These are phyloP conservation scores for Pseudomonodictys pantanalensis DNA, from an alignment of 495 filamentous ascomycete species.

Conservation along the genomic window DNA sequence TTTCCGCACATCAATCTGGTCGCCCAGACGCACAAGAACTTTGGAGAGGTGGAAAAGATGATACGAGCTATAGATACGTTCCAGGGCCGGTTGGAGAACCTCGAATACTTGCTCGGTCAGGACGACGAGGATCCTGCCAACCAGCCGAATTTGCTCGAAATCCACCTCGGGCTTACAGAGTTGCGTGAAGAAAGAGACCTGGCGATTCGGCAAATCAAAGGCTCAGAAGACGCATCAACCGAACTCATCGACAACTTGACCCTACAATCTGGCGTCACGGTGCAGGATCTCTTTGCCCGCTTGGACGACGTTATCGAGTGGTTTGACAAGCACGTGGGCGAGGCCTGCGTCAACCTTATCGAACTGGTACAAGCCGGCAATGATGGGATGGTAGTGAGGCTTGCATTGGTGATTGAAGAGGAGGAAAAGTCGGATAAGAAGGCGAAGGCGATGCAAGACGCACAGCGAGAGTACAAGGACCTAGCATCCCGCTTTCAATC, in stretches of 20 bases:
- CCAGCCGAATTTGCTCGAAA: constrained; percentile 84
- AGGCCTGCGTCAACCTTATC: constrained; percentile 85
- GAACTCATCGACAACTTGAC: constrained; percentile 48
- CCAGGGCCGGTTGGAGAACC: constrained; percentile 65
- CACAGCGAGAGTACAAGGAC: constrained; percentile 90
- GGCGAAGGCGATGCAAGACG: constrained; percentile 85
- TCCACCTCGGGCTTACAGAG: constrained; percentile 88
- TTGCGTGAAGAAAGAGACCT: constrained; percentile 91
- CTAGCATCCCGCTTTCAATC: constrained; percentile 90
- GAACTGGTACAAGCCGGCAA: constrained; percentile 80
- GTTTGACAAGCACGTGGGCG: constrained; percentile 93
- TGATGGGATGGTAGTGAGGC: constrained; percentile 79
- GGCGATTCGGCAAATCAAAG: constrained; percentile 77
- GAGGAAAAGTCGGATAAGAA: constrained; percentile 95
- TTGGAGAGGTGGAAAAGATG: constrained; percentile 88
- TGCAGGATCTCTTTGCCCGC: constrained; percentile 84
- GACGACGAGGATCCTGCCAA: constrained; percentile 84
- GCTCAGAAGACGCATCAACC: constrained; percentile 30
- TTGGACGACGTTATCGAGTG: constrained; percentile 82
- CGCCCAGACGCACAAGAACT: constrained; percentile 90
- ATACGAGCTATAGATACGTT: constrained; percentile 84
- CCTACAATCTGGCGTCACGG: constrained; percentile 60
- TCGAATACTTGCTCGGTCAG: constrained; percentile 71
- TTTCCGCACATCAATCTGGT: constrained; percentile 95
- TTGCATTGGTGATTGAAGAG: constrained; percentile 88